phyloP scores from a whole-genome alignment of 768 basidiomycete genomes.

The Mycena amicta region DNA sequence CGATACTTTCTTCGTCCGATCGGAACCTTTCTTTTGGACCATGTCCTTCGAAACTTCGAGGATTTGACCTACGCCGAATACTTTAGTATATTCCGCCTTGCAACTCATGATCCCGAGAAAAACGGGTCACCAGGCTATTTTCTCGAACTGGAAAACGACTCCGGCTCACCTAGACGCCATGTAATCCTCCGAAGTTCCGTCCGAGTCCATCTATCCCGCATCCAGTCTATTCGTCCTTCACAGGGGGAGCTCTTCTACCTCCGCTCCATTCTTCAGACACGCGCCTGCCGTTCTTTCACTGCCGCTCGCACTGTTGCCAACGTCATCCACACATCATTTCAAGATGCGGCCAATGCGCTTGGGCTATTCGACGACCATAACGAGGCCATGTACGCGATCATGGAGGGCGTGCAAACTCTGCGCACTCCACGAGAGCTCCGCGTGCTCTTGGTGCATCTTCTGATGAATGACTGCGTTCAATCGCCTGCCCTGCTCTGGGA shows the following conservation, averaged over 20 bases:
- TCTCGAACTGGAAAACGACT: conserved; percentile 10
- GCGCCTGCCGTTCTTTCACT: too few species aligned
- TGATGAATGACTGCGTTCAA: conserved; percentile 35
- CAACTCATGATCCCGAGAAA: background rate
- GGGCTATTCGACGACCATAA: background rate
- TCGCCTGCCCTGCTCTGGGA: too few species aligned
- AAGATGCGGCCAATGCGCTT: background rate
- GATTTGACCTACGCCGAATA: conserved; percentile 8
- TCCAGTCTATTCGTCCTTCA: too few species aligned
- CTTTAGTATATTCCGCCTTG: conserved; percentile 10
- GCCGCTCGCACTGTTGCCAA: background rate
- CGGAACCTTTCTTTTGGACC: background rate
- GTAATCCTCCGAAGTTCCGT: too few species aligned
- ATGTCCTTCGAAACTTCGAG: background rate
- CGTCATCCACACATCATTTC: background rate
- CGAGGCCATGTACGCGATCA: conserved; percentile 27
- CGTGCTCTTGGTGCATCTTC: conserved; percentile 39
- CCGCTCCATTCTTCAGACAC: too few species aligned
- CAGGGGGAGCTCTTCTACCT: too few species aligned
- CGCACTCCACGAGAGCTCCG: conserved; percentile 40
- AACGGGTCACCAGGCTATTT: background rate
- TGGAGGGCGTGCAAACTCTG: conserved; percentile 35
- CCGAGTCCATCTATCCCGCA: too few species aligned
- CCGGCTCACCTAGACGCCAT: conserved; percentile 29
- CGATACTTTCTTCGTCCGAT: conserved; percentile 21